Evolutionary conservation across 2,329 filamentous ascomycete species (phyloP).

Genomic region (Colletotrichum sp.): DNA sequence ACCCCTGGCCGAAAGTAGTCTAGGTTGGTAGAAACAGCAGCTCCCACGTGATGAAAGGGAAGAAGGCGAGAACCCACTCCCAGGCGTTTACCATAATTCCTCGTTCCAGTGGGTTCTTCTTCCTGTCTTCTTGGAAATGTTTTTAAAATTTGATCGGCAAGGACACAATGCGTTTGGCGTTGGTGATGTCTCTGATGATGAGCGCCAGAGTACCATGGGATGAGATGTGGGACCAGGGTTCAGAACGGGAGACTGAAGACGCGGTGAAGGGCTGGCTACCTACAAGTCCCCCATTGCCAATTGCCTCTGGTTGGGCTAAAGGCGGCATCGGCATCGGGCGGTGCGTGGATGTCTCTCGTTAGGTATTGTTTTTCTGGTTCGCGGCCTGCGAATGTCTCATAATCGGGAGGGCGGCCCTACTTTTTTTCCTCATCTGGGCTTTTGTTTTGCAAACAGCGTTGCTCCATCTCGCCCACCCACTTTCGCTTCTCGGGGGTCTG

Average conservation of each 20-base stretch:
- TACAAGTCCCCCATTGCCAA: background rate
- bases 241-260: conserved; percentile 15
- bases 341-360: conserved; percentile 17
- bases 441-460: conserved; percentile 17
- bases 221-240: conserved; percentile 4
- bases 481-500: background rate
- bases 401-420: conserved; percentile 1
- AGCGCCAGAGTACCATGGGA: background rate
- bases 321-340: conserved; percentile 7
- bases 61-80: background rate
- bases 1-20: conserved; percentile 5
- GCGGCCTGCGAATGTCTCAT: conserved; percentile 15
- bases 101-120: background rate
- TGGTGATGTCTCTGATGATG: conserved; percentile 20
- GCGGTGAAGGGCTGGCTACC: conserved; percentile 12
- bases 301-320: background rate
- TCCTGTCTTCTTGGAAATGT: background rate
- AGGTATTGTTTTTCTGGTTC: conserved; percentile 10
- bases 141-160: conserved; percentile 20
- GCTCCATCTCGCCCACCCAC: background rate
- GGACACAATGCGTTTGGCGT: conserved; percentile 20
- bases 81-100: background rate
- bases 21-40: conserved; percentile 1
- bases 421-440: conserved; percentile 3
- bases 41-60: conserved; percentile 20